A percentile compares a stretch with the other conserved stretches of the same genome.
Conservation (phyloP, 2,329 filamentous ascomycete species). For the Exutisphaerella laricina region DNA sequence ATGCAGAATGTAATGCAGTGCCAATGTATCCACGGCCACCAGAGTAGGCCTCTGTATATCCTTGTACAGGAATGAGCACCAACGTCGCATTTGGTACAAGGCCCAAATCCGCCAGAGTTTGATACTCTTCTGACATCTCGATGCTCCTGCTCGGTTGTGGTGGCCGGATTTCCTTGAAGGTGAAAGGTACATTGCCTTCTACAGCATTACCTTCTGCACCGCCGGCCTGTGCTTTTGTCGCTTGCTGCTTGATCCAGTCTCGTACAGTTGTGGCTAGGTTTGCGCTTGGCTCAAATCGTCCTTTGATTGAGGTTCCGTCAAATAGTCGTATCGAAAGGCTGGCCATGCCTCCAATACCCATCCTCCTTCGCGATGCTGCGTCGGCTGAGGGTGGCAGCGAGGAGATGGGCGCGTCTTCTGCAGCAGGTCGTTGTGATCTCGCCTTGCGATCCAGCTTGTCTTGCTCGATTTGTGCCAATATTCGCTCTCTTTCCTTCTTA, state of each 20-base stretch:
- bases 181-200: slow-evolving; percentile 55
- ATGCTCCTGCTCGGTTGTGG: slow-evolving; percentile 71
- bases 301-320: slow-evolving; percentile 74
- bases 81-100: slow-evolving; percentile 75
- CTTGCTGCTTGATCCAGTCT: slow-evolving; percentile 64
- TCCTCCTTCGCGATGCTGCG: slow-evolving; percentile 16
- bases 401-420: slow-evolving; percentile 10
- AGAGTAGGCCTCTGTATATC: slow-evolving; percentile 55
- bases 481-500: slow-evolving; percentile 62
- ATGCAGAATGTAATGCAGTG: slow-evolving; percentile 20
- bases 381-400: slow-evolving; percentile 15
- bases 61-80: slow-evolving; percentile 67
- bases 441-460: slow-evolving; percentile 65
- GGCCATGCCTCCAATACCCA: slow-evolving; percentile 24
- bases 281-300: slow-evolving; percentile 56
- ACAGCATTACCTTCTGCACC: slow-evolving; percentile 38
- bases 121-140: slow-evolving; percentile 66
- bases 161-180: slow-evolving; percentile 76
- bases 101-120: slow-evolving; percentile 62
- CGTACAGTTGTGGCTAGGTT: slow-evolving; percentile 64
- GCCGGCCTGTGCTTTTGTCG: slow-evolving; percentile 5
- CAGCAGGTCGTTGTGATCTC: slow-evolving; percentile 42
- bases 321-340: slow-evolving; percentile 71
- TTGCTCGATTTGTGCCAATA: slow-evolving; percentile 69
- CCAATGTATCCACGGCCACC: slow-evolving; percentile 27